Conservation (phyloP, 2,329 filamentous ascomycete genomes). For the Cytospora chrysosperma region DNA sequence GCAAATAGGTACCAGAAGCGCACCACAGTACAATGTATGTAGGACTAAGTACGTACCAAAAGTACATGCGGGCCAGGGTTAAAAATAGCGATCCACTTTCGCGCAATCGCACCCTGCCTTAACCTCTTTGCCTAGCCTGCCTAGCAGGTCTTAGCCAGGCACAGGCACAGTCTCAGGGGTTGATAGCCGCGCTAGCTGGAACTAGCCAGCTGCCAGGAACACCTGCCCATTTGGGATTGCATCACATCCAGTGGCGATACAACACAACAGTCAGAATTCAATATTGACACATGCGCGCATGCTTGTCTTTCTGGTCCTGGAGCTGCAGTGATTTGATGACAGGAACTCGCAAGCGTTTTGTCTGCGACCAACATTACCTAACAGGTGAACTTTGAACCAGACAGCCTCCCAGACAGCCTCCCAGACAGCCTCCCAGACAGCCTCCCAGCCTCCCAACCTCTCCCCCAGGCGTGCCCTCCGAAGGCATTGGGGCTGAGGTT, state of each 20-base stretch:
- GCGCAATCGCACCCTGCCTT: constrained; percentile 1
- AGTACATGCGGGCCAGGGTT: constrained; percentile 7
- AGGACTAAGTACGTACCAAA: background rate
- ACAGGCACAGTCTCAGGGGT: constrained; percentile 10
- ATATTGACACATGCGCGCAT: no score
- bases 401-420: no score
- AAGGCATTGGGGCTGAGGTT: background rate
- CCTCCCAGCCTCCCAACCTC: no score
- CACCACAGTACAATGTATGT: background rate
- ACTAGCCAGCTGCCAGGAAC: constrained; percentile 12
- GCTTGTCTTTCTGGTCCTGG: background rate
- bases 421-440: no score
- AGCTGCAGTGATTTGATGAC: background rate
- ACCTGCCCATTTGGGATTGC: background rate
- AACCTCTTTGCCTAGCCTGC: background rate
- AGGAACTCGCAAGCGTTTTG: background rate
- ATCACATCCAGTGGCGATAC: background rate
- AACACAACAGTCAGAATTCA: background rate
- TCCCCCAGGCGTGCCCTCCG: no score
- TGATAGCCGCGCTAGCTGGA: constrained; percentile 14
- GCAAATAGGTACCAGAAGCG: background rate
- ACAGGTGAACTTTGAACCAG: background rate
- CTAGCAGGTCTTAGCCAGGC: background rate
- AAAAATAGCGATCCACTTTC: constrained; percentile 17
- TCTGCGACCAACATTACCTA: background rate